Conservation (phyloP, 768 basidiomycete species). For the Psilocybe sp. region DNA sequence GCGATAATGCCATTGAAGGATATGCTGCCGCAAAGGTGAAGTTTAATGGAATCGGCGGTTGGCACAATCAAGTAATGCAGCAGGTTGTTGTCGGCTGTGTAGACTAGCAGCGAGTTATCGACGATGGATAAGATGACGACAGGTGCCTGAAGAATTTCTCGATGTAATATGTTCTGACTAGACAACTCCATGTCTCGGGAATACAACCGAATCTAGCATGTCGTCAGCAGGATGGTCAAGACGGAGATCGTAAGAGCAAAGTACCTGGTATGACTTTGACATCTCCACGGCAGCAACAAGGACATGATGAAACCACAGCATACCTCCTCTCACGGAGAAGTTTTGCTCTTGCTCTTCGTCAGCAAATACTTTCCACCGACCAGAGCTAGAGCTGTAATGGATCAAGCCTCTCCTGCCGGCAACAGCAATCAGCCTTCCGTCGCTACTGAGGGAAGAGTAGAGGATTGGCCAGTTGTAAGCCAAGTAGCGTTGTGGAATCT, state of each 20-base stretch:
- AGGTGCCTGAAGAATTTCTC: slow-evolving; percentile 71
- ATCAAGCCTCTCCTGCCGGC: slow-evolving; percentile 89
- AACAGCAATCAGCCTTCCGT: slow-evolving; percentile 89
- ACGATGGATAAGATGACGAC: slow-evolving; percentile 88
- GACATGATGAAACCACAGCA: slow-evolving; percentile 96
- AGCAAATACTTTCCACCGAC: slow-evolving; percentile 90
- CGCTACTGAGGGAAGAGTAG: slow-evolving; percentile 86
- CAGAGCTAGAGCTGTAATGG: slow-evolving; percentile 92
- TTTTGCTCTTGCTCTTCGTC: slow-evolving; percentile 82
- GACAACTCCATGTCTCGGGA: slow-evolving; percentile 88
- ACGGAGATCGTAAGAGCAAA: slow-evolving; percentile 13
- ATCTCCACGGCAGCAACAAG: slow-evolving; percentile 88
- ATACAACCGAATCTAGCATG: slow-evolving; percentile 79
- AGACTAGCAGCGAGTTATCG: slow-evolving; percentile 92
- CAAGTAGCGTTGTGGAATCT: slow-evolving; percentile 90
- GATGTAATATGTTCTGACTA: slow-evolving; percentile 79
- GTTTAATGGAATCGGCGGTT: slow-evolving; percentile 75
- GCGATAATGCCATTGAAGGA: slow-evolving; percentile 89
- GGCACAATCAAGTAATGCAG: slow-evolving; percentile 91
- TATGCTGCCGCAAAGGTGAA: slow-evolving; percentile 93
- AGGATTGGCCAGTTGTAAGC: slow-evolving; percentile 92
- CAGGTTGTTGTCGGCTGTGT: slow-evolving; percentile 91
- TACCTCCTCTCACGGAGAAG: slow-evolving; percentile 84
- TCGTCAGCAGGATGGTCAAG: not conserved
- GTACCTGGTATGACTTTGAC: slow-evolving; percentile 72